Evolutionary conservation across 169 alveolate species (phyloP).

Genomic region (Eimeria sp.): DNA sequence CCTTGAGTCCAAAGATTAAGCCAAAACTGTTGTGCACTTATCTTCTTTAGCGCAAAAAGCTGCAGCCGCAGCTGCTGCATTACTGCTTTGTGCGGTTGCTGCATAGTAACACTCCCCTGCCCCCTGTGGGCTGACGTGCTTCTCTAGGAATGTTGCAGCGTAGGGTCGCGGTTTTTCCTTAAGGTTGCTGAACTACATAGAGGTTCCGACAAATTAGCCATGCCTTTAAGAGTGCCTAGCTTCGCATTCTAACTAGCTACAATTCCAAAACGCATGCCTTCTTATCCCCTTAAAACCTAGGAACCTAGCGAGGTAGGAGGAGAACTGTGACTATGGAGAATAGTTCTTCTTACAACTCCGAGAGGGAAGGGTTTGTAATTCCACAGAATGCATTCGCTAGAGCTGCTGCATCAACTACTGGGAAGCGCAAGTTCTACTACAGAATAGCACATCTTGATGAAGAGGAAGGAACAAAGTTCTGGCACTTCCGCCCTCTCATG

Average conservation of each 20-base stretch:
- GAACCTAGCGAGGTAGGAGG: not conserved
- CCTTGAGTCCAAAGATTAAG: not conserved
- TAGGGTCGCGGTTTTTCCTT: not conserved
- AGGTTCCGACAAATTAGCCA: not conserved
- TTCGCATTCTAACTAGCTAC: not conserved
- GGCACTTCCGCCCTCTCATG: not conserved
- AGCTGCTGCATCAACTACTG: slow-evolving; percentile 2
- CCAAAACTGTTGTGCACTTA: not conserved
- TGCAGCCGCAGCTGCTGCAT: not conserved
- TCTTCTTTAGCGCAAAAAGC: not conserved
- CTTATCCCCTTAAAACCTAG: not conserved
- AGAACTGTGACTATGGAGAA: not conserved
- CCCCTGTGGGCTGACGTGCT: not conserved
- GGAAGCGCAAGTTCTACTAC: not conserved
- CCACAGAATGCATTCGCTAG: not conserved
- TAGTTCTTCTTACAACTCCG: not conserved
- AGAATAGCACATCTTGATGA: not conserved
- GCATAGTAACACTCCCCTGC: not conserved
- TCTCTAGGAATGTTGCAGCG: not conserved
- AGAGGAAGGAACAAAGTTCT: not conserved
- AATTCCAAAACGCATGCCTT: not conserved
- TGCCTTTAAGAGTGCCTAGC: not conserved
- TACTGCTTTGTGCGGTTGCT: not conserved
- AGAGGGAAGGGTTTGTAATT: not conserved
- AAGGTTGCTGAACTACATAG: not conserved